Percentiles rank a stretch among this genome's conserved stretches.
Evolutionary conservation across 1,284 basidiomycete species (phyloP).

Genomic region (Cronartium ribicola): DNA sequence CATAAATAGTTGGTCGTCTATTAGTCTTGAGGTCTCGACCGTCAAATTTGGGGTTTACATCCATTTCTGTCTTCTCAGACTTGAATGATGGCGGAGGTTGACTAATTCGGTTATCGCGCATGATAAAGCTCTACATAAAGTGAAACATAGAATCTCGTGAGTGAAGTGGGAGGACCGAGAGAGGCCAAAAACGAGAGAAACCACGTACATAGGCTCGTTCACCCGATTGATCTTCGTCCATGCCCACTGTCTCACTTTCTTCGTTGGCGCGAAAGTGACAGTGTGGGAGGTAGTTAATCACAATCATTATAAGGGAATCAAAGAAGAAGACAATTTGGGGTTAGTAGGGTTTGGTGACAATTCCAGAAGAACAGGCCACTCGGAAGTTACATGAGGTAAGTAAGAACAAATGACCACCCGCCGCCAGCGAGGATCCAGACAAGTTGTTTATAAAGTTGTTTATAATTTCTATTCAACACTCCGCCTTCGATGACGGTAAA

Average conservation of each 20-base stretch:
- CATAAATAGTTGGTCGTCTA: too few species aligned
- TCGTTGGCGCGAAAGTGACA: conserved; percentile 67
- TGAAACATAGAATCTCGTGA: too few species aligned
- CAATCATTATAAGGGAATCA: conserved; percentile 55
- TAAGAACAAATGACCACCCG: conserved; percentile 58
- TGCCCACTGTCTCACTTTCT: conserved; percentile 75
- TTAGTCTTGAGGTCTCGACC: too few species aligned
- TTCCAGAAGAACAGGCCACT: background rate
- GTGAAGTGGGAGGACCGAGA: background rate
- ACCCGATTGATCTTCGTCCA: conserved; percentile 67
- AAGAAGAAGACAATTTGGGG: conserved; percentile 15
- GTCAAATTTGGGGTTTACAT: too few species aligned
- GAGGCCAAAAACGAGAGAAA: background rate
- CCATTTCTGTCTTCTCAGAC: too few species aligned
- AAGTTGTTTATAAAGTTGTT: conserved; percentile 75
- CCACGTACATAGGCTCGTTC: conserved; percentile 54
- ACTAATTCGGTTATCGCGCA: too few species aligned
- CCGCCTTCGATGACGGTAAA: conserved; percentile 61
- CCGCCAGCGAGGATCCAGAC: conserved; percentile 71
- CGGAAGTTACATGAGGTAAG: conserved; percentile 55
- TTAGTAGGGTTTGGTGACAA: background rate
- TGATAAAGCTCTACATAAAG: too few species aligned
- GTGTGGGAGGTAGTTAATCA: conserved; percentile 67
- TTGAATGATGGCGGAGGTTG: too few species aligned
- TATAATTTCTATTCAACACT: conserved; percentile 65